phyloP scores from a whole-genome alignment of 148 eudicot species.

The Silene latifolia region DNA sequence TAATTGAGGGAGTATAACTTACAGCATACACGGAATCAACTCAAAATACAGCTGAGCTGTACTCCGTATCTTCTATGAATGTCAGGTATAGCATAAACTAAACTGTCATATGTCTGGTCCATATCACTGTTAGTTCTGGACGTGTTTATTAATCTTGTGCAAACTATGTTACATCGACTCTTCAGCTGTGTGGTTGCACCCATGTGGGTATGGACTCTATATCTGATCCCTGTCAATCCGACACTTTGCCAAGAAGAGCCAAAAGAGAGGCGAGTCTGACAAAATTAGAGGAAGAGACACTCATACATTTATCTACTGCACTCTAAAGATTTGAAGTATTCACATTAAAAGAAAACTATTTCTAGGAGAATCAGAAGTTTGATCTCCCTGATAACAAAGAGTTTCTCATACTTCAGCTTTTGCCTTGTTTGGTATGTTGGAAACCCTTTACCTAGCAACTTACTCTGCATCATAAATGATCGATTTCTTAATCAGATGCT shows the following conservation, averaged over 20 bases:
- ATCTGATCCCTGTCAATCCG: too few relatives aligned
- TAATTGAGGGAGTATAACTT: background rate
- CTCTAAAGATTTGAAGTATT: too few relatives aligned
- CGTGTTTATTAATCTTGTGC: background rate
- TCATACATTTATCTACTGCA: too few relatives aligned
- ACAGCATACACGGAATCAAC: background rate
- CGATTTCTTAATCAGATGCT: conserved; percentile 39
- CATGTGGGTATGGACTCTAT: too few relatives aligned
- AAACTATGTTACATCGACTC: background rate
- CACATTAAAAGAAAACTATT: too few relatives aligned
- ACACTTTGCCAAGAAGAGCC: too few relatives aligned
- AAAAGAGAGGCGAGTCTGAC: too few relatives aligned
- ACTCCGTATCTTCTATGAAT: background rate
- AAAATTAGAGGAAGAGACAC: too few relatives aligned
- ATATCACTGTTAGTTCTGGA: background rate
- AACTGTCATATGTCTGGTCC: background rate
- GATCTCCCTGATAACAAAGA: too few relatives aligned
- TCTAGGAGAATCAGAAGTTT: too few relatives aligned
- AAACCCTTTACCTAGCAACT: background rate
- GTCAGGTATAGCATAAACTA: background rate
- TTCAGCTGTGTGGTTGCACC: too few relatives aligned
- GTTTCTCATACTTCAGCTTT: too few relatives aligned
- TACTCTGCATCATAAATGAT: conserved; percentile 24
- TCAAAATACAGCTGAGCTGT: background rate
- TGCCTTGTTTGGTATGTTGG: background rate